phyloP scores from a whole-genome alignment of 495 filamentous ascomycete species.

The Aspergillus wentii region DNA sequence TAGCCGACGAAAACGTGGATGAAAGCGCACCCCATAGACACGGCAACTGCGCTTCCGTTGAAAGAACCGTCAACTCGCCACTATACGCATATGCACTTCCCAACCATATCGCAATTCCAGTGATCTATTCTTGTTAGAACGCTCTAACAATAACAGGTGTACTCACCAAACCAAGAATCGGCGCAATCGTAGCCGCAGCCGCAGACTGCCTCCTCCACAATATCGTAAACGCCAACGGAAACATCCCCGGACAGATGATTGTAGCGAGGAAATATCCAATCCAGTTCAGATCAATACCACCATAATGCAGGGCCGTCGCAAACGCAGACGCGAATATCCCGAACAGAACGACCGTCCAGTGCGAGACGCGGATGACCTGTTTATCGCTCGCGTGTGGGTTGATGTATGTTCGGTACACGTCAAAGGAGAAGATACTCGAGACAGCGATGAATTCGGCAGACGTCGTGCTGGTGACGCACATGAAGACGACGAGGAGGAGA shows the following conservation, averaged over 20 bases:
- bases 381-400: conserved; percentile 37
- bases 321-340: conserved; percentile 34
- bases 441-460: conserved; percentile 45
- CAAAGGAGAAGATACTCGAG: conserved; percentile 40
- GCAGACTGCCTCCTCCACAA: conserved; percentile 35
- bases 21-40: conserved; percentile 30
- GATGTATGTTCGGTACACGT: conserved; percentile 51
- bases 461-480: conserved; percentile 48
- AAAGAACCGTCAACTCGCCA: conserved; percentile 25
- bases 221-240: conserved; percentile 30
- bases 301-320: conserved; percentile 33
- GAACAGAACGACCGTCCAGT: conserved; percentile 31
- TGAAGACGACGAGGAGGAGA: conserved; percentile 50
- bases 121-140: no score
- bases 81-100: conserved; percentile 26
- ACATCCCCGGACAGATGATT: conserved; percentile 33
- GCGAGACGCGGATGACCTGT: conserved; percentile 29
- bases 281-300: conserved; percentile 39
- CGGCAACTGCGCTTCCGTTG: conserved; percentile 26
- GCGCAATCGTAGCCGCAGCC: conserved; percentile 26
- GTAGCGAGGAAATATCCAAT: conserved; percentile 33
- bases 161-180: conserved; percentile 33
- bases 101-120: conserved; percentile 33
- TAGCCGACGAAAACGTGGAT: conserved; percentile 30
- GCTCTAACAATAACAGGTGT: no score